Conservation (phyloP, 176 grass and related monocot genomes). For the Carex scoparia region DNA sequence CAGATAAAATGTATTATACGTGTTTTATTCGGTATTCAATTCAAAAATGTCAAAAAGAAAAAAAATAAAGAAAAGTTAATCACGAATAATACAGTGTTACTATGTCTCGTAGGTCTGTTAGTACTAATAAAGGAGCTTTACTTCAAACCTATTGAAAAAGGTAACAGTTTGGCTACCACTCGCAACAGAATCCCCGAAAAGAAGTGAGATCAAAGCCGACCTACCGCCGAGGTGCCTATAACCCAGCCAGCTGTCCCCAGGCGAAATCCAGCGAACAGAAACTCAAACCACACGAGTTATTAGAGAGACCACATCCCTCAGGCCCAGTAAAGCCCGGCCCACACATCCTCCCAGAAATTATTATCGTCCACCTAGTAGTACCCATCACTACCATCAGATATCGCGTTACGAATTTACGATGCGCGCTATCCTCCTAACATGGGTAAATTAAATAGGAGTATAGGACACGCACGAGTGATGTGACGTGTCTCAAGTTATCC, state of each 20-base stretch:
- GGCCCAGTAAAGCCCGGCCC: neutral
- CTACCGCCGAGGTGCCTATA: neutral
- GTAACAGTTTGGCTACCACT: neutral
- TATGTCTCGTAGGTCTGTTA: neutral
- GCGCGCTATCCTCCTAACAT: neutral
- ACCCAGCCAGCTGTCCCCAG: neutral
- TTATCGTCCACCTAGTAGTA: neutral
- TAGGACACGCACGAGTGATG: constrained; percentile 28
- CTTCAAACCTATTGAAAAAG: neutral
- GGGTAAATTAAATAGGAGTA: neutral
- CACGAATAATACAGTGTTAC: too few species aligned
- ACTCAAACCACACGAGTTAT: neutral
- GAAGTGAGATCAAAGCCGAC: neutral
- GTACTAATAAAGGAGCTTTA: neutral
- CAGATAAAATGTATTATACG: too few species aligned
- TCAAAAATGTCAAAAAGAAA: too few species aligned
- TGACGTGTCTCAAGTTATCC: constrained; percentile 16
- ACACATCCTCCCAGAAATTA: neutral
- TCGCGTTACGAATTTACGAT: neutral
- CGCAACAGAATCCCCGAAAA: neutral
- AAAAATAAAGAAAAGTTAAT: too few species aligned
- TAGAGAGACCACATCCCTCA: neutral
- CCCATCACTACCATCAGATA: neutral
- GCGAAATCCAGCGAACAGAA: neutral
- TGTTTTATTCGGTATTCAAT: too few species aligned